Evolutionary conservation across 441 rosid genomes (phyloP).

Genomic region (Jatropha multifida): DNA sequence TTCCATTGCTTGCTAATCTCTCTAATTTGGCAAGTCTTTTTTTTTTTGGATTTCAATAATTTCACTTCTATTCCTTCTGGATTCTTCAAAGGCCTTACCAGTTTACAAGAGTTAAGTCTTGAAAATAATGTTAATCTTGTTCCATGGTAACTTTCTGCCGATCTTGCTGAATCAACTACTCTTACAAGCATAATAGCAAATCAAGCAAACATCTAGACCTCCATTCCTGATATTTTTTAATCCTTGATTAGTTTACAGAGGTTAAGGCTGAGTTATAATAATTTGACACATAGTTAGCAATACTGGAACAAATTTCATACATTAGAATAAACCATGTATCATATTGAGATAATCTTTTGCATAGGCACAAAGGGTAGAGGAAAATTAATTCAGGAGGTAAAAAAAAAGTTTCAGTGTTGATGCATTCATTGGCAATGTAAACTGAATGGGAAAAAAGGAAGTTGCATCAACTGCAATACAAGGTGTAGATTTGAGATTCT

Average conservation of each 20-base stretch:
- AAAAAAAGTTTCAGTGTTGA: slow-evolving; percentile 62
- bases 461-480: background rate
- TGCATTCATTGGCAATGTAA: slow-evolving; percentile 83
- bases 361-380: slow-evolving; percentile 85
- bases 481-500: background rate
- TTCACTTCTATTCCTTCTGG: slow-evolving; percentile 53
- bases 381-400: slow-evolving; percentile 66
- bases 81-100: slow-evolving; percentile 55
- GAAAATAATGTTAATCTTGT: slow-evolving; percentile 25
- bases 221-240: slow-evolving; percentile 54
- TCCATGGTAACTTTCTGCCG: slow-evolving; percentile 59
- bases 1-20: slow-evolving; percentile 58
- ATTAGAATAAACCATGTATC: background rate
- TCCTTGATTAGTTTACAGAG: slow-evolving; percentile 45
- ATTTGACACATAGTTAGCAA: slow-evolving; percentile 29
- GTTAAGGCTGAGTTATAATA: slow-evolving; percentile 65
- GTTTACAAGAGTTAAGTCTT: slow-evolving; percentile 46
- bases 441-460: slow-evolving; percentile 67
- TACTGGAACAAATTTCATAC: background rate
- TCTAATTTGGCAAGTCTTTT: slow-evolving; percentile 38
- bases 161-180: slow-evolving; percentile 43
- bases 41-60: slow-evolving; percentile 39
- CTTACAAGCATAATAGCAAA: slow-evolving; percentile 42
- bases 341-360: slow-evolving; percentile 1
- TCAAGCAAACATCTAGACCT: slow-evolving; percentile 39